Percentiles rank a stretch among this genome's conserved stretches.
These are phyloP conservation scores for Coleophoma eucalyptorum DNA, from an alignment of 2,329 filamentous ascomycete genomes.

Conservation along the genomic window DNA sequence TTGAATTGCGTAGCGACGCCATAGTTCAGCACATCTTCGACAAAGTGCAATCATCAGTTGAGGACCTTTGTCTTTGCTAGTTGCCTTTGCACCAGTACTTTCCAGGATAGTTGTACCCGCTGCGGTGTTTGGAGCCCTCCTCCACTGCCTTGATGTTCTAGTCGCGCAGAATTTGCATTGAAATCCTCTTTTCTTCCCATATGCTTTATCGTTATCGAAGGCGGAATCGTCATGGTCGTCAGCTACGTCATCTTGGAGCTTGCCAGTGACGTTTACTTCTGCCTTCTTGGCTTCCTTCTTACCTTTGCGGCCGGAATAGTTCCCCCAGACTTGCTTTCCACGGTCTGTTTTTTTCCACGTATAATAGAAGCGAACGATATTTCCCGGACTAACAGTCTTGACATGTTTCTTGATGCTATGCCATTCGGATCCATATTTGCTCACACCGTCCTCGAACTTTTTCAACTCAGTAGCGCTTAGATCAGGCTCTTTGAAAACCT, in stretches of 20 bases:
- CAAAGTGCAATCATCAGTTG: conserved; percentile 81
- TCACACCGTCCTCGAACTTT: conserved; percentile 87
- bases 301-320: conserved; percentile 80
- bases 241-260: conserved; percentile 87
- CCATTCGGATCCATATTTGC: conserved; percentile 88
- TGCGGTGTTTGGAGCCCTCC: conserved; percentile 76
- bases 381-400: conserved; percentile 72
- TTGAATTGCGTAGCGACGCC: conserved; percentile 93
- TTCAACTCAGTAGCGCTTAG: conserved; percentile 75
- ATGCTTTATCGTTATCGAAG: conserved; percentile 82
- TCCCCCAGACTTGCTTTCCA: conserved; percentile 86
- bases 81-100: conserved; percentile 58
- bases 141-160: conserved; percentile 82
- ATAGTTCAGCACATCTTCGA: conserved; percentile 84
- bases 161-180: conserved; percentile 91
- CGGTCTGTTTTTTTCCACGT: conserved; percentile 94
- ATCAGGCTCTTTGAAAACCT: conserved; percentile 80
- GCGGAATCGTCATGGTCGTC: conserved; percentile 93
- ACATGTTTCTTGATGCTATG: conserved; percentile 80
- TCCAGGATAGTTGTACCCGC: conserved; percentile 66
- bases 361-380: conserved; percentile 92
- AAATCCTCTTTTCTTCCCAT: conserved; percentile 75
- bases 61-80: conserved; percentile 68
- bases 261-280: conserved; percentile 61
- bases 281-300: conserved; percentile 80